Conservation (phyloP, 306 rosid species). For the Quercus glauca region DNA sequence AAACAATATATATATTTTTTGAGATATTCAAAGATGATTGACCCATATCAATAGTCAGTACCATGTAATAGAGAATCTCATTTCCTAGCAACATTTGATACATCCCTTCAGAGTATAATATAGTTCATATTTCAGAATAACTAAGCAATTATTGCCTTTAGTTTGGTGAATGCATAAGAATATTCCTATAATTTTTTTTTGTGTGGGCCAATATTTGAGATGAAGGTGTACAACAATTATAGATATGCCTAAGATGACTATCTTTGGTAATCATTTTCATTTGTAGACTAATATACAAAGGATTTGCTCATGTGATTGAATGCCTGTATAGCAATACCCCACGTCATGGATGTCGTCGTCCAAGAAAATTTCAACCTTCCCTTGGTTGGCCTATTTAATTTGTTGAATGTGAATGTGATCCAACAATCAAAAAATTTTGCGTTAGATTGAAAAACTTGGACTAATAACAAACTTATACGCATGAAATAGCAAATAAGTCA, state of each 20-base stretch:
- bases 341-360: neutral
- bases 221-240: too few relatives aligned
- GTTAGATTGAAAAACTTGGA: neutral
- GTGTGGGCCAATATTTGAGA: slow-evolving; percentile 20
- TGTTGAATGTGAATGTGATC: neutral
- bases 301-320: neutral
- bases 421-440: neutral
- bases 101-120: neutral
- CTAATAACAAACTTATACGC: neutral
- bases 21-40: neutral
- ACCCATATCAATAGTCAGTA: neutral
- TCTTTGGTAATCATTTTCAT: neutral
- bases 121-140: neutral
- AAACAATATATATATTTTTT: neutral
- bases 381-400: neutral
- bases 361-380: neutral
- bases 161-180: slow-evolving; percentile 50
- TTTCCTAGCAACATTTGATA: neutral
- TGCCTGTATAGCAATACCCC: neutral
- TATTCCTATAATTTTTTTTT: slow-evolving; percentile 45
- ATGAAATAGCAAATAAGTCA: neutral
- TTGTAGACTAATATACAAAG: neutral
- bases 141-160: neutral
- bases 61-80: too few relatives aligned
- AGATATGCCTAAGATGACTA: neutral